These are phyloP conservation scores for Mycena crocata DNA, from an alignment of 768 basidiomycete species.

Conservation along the genomic window DNA sequence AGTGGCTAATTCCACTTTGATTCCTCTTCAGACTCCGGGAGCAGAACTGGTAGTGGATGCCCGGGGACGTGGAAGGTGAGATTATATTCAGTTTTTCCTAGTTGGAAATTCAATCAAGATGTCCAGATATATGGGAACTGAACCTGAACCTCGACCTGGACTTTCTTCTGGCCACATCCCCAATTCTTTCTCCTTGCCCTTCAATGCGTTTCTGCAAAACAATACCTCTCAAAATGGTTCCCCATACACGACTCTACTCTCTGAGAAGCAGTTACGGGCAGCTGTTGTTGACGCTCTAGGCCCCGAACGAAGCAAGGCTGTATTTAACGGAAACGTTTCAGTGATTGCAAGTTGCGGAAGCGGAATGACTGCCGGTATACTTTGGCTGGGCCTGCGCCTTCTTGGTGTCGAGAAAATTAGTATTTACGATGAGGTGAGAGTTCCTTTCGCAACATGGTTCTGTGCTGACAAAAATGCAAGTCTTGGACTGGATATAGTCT, in stretches of 20 bases:
- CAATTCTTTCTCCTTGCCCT: conserved; percentile 85
- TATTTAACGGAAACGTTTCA: conserved; percentile 69
- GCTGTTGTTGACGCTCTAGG: conserved; percentile 77
- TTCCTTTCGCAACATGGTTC: not conserved
- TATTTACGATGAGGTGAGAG: conserved; percentile 92
- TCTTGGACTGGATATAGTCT: conserved; percentile 96
- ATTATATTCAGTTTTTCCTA: not conserved
- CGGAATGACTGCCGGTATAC: conserved; percentile 96
- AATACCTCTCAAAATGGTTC: conserved; percentile 51
- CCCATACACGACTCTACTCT: conserved; percentile 70
- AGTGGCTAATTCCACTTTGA: conserved; percentile 70
- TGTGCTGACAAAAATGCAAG: conserved; percentile 53
- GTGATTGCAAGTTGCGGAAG: conserved; percentile 91
- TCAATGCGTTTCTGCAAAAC: conserved; percentile 74
- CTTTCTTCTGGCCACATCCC: conserved; percentile 95
- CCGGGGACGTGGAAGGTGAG: conserved; percentile 82
- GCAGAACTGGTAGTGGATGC: conserved; percentile 90
- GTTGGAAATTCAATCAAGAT: not conserved
- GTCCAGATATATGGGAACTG: conserved; percentile 79
- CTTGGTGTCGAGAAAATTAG: conserved; percentile 70
- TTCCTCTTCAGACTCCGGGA: conserved; percentile 54
- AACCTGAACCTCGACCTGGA: conserved; percentile 90
- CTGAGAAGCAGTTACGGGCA: conserved; percentile 66
- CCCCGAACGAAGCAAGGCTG: conserved; percentile 59
- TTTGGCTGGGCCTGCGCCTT: conserved; percentile 92